phyloP scores from a whole-genome alignment of 495 filamentous ascomycete species.

The Penicillium daleae region DNA sequence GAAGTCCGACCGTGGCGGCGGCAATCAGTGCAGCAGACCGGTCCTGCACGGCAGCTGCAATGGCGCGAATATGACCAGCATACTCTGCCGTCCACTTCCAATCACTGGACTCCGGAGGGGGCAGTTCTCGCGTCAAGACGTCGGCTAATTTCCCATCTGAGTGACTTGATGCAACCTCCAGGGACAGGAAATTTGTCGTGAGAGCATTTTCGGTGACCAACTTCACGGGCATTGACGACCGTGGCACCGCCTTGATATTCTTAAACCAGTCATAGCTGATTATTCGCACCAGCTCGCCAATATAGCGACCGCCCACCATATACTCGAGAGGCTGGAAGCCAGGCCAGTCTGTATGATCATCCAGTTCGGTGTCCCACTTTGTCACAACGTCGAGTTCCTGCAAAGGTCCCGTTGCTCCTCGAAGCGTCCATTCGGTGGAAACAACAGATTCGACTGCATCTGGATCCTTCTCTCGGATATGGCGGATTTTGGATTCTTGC shows the following conservation, averaged over 20 bases:
- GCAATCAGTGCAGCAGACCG: constrained; percentile 68
- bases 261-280: constrained; percentile 65
- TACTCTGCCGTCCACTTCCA: constrained; percentile 62
- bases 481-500: constrained; percentile 56
- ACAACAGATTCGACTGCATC: constrained; percentile 62
- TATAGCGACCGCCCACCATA: constrained; percentile 75
- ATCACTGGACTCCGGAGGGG: constrained; percentile 40
- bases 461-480: constrained; percentile 33
- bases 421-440: constrained; percentile 81
- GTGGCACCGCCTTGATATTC: constrained; percentile 28
- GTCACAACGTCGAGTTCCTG: constrained; percentile 60
- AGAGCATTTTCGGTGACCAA: constrained; percentile 59
- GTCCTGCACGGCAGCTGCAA: constrained; percentile 61
- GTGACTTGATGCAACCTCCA: constrained; percentile 51
- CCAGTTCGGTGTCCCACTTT: constrained; percentile 67
- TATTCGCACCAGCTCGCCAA: constrained; percentile 72
- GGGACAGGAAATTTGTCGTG: constrained; percentile 67
- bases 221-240: constrained; percentile 47
- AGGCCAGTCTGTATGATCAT: constrained; percentile 60
- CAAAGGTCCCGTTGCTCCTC: constrained; percentile 63
- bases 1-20: constrained; percentile 64
- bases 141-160: constrained; percentile 43
- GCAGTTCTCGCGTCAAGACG: constrained; percentile 51
- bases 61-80: constrained; percentile 53
- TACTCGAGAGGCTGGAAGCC: constrained; percentile 84